Evolutionary conservation across 768 basidiomycete species (phyloP).

Genomic region (Collybiopsis confluens): DNA sequence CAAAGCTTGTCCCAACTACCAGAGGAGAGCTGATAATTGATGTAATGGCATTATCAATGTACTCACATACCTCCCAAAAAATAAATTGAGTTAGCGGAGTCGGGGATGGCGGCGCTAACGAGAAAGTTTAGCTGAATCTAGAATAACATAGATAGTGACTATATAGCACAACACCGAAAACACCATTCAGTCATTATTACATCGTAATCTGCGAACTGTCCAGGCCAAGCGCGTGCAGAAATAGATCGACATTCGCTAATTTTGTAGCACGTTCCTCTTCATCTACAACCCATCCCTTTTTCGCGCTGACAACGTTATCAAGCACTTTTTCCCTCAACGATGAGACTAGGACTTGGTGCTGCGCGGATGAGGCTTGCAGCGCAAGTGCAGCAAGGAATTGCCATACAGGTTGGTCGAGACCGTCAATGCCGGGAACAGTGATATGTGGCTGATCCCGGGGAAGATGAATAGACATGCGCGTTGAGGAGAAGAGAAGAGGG

Average conservation of each 20-base stretch:
- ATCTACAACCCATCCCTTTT: slow-evolving; percentile 67
- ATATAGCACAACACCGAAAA: background rate
- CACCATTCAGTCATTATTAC: slow-evolving; percentile 30
- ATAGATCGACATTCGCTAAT: slow-evolving; percentile 90
- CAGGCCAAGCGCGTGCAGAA: slow-evolving; percentile 74
- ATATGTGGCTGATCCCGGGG: slow-evolving; percentile 26
- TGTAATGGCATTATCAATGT: too few relatives aligned
- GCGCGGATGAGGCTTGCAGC: slow-evolving; percentile 75
- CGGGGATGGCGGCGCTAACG: too few relatives aligned
- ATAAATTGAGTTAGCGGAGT: too few relatives aligned
- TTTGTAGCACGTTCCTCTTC: slow-evolving; percentile 75
- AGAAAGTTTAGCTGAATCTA: too few relatives aligned
- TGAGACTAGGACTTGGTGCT: slow-evolving; percentile 85
- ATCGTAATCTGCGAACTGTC: slow-evolving; percentile 70
- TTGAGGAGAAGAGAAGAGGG: slow-evolving; percentile 84
- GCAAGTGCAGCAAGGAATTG: slow-evolving; percentile 89
- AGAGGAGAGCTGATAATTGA: too few relatives aligned
- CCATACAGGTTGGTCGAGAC: slow-evolving; percentile 90
- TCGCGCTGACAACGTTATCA: slow-evolving; percentile 79
- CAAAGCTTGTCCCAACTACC: too few relatives aligned
- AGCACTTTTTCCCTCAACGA: slow-evolving; percentile 89
- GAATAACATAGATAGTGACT: background rate
- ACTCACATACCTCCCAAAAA: too few relatives aligned
- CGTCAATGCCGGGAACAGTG: slow-evolving; percentile 46
- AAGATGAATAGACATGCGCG: slow-evolving; percentile 49